Evolutionary conservation across 306 rosid species (phyloP).

Genomic region (Benincasa hispida): DNA sequence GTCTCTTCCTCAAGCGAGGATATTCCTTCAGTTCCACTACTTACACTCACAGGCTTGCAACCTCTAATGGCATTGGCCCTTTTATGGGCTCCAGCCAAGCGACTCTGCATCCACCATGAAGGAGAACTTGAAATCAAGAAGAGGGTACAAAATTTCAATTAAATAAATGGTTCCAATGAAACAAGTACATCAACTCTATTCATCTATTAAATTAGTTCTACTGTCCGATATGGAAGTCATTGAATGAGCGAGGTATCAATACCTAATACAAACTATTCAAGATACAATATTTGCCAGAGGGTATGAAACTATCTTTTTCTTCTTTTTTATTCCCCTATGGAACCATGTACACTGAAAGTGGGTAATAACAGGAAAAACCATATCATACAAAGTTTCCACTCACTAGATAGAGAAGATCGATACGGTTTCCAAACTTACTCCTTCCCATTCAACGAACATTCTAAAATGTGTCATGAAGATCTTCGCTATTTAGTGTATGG

Average conservation of each 20-base stretch:
- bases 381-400: not conserved
- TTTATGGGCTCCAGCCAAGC: constrained; percentile 10
- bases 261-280: not conserved
- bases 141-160: not conserved
- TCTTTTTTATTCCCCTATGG: not conserved
- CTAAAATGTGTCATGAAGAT: not conserved
- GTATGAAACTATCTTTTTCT: not conserved
- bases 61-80: constrained; percentile 45
- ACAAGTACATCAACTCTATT: not conserved
- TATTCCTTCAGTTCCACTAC: constrained; percentile 13
- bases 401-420: not conserved
- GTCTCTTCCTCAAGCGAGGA: constrained; percentile 27
- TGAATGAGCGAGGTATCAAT: not conserved
- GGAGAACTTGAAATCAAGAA: constrained; percentile 14
- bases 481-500: not conserved
- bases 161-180: not conserved
- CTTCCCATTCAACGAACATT: not conserved
- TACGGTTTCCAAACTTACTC: not conserved
- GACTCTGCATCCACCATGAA: constrained; percentile 34
- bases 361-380: not conserved
- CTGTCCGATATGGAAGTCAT: not conserved
- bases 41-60: constrained; percentile 10
- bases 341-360: not conserved
- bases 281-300: too few species aligned
- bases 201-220: not conserved